Base-by-base conservation (phyloP, 192 early-diverging fungal genomes). In the Rhizophagus sp. region DNA sequence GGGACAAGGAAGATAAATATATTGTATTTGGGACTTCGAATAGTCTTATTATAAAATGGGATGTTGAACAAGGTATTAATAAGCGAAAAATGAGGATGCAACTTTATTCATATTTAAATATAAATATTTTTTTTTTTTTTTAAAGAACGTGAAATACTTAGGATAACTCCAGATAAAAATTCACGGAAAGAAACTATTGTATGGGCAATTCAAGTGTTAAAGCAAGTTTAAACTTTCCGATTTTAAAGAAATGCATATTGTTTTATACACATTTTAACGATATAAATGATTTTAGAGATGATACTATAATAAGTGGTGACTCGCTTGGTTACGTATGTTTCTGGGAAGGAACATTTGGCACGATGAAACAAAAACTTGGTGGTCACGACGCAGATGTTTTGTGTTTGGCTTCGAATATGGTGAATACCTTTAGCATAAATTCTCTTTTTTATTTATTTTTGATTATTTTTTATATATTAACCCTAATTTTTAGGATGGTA, bases 291-390 rank as follows among this genome's bases (percentile, higher is more conserved):
- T 13, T 33, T 57, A 80, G 81, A 63, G 87, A 91, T 81, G 91
- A 92, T 47, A 94, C 94, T 8, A 88, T 98, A 78, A 92, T 99
- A 8, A 90, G 90, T 69, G 97, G 96, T 30, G 96, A 97, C 85
- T 97, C 97, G 8, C 85, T 95, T 11, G 97, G 97, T 49, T 89
- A 93, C 62, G 94, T 99, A 25, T 88, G 90, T 79, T 97, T 97
- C 83, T 99, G 96, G 95, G 92, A 97, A 83, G 85, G 87, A 36
- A 79, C 84, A 11, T 84, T 88, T 80, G 90, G 88, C 30, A 94
- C 93, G 22, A 83, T 95, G 33, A 82, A 88, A 70, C 92, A 95
- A 80, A 89, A 88, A 10, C 85, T 96, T 72, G 25, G 52, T 30
- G 90, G 93, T 4, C 95, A 97, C 73, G 89, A 86, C 41, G 96